Conservation (phyloP, 305 asterid genomes). For the Striga hermonthica region DNA sequence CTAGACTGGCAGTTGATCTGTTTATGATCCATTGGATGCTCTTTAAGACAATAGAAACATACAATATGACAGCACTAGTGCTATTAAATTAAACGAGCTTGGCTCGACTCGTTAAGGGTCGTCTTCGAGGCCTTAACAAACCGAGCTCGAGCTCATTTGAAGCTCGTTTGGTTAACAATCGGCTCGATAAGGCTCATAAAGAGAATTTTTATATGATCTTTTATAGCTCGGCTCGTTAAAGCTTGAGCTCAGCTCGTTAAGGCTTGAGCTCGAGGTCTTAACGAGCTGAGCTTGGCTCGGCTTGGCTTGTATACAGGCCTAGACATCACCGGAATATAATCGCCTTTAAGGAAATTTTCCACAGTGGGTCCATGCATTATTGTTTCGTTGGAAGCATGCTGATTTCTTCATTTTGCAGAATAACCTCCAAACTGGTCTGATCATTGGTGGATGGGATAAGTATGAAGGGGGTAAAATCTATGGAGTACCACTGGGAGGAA, state of each 20-base stretch:
- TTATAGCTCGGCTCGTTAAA: no score
- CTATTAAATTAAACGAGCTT: no score
- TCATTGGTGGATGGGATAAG: slow-evolving; percentile 99
- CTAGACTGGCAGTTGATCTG: background rate
- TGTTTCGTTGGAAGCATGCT: background rate
- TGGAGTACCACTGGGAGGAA: slow-evolving; percentile 94
- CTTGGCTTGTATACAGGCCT: no score
- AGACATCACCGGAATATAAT: background rate
- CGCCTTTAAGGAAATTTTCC: background rate
- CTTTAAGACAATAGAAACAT: slow-evolving; percentile 1
- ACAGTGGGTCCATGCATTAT: background rate
- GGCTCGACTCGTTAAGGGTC: no score
- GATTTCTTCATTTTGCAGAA: slow-evolving; percentile 45
- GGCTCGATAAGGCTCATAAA: no score
- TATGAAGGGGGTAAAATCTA: slow-evolving; percentile 95
- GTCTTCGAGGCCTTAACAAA: no score
- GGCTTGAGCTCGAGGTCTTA: no score
- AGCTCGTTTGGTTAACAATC: no score
- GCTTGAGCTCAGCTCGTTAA: no score
- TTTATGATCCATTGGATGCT: background rate
- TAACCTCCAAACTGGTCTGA: slow-evolving; percentile 90
- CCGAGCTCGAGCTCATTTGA: no score
- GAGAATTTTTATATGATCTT: no score
- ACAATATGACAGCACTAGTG: background rate
- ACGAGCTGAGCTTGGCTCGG: no score